Base-by-base conservation (phyloP, 208 protist species). In the Wallacemonas sp. region DNA sequence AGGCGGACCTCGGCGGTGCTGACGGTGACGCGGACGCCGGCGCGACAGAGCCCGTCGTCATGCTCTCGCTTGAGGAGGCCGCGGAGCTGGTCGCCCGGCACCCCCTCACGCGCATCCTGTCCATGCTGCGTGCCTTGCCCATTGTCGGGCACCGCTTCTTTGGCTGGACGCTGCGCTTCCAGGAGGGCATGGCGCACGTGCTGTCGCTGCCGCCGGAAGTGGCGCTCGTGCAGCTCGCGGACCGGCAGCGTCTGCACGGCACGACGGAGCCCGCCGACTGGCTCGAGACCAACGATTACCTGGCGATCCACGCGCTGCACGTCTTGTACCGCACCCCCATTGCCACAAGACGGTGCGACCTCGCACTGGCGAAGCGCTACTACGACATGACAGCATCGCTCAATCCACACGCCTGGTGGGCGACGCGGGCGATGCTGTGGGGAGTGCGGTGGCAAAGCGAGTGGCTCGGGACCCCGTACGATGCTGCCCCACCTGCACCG, bases 341-440 rank as follows among this genome's bases (percentile, higher is more conserved):
- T 3, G 16, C 23, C 30, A 14, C 38, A 11, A 23, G 9, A 11
- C 52, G 52, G 14, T 58, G 52, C 32, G 64, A 76, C 39, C 47
- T 82, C n/a, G 70, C 75, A 57, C 44, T 86, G 47, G 80, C 80
- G 16, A 86, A 79, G 33, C 70, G 72, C 5, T 81, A 72, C 49
- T 86, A 81, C 61, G 80, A 86, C 61, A 65, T 17, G 11, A 39
- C 24, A 5, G 17, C 24, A 17, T 39, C 43, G 11, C 24, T 65
- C 24, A 65, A 38, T 24, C 60, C 60, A 12, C 60, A 9, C 43
- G 41, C 36, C 2, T 17, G 43, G 8, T 65, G 43, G 29, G 60
- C 27, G 16, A 34, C 38, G 14, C 24, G 29, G 41, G 32, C 32
- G 43, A 44, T 48, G 38, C 23, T 38, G 41, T 65, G 41, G 60